phyloP scores from a whole-genome alignment of 768 basidiomycete species.

The Boletus pseudo-olivaceus region DNA sequence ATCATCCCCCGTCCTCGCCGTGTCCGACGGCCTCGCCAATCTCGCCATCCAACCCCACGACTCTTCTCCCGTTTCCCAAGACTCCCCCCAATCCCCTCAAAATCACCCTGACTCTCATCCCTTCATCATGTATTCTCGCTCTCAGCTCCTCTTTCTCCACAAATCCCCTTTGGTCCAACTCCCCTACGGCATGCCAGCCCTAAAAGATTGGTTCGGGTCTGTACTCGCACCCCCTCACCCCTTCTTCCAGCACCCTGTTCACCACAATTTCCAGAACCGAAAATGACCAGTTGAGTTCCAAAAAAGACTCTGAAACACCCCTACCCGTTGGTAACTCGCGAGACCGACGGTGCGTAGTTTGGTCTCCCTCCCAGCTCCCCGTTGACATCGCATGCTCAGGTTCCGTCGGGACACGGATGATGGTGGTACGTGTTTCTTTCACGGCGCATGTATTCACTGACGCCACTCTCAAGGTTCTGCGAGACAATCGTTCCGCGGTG shows the following conservation, averaged over 20 bases:
- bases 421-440: conserved; percentile 44
- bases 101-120: conserved; percentile 33
- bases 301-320: conserved; percentile 63
- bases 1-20: conserved; percentile 22
- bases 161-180: conserved; percentile 72
- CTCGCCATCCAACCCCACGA: conserved; percentile 26
- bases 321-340: conserved; percentile 48
- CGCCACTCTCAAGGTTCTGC: conserved; percentile 43
- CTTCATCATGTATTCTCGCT: conserved; percentile 65
- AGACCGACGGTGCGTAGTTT: conserved; percentile 58
- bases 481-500: conserved; percentile 67
- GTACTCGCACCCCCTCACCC: conserved; percentile 25
- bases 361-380: not conserved
- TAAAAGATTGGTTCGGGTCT: conserved; percentile 90
- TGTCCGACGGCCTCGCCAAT: conserved; percentile 32
- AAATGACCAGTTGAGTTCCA: conserved; percentile 39
- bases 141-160: conserved; percentile 63
- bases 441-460: conserved; percentile 4
- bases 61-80: conserved; percentile 11
- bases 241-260: conserved; percentile 5
- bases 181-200: conserved; percentile 72
- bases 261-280: conserved; percentile 42
- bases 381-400: conserved; percentile 36
- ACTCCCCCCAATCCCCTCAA: conserved; percentile 11
- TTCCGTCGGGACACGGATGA: conserved; percentile 79